Conservation (phyloP, 2,329 filamentous ascomycete species). For the Xylariaceae sp. region DNA sequence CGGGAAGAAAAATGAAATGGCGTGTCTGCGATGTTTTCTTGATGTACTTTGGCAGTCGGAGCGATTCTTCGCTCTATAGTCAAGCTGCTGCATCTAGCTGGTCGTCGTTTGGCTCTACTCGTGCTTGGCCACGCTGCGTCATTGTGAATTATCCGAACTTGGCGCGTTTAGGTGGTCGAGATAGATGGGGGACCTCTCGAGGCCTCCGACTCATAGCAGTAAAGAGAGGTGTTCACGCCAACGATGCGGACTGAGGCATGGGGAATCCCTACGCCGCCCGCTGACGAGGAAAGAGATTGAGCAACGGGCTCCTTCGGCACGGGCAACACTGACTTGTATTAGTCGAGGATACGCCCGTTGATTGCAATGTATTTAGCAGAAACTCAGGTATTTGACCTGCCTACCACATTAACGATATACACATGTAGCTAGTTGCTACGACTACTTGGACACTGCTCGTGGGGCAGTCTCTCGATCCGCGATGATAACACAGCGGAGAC, state of each 20-base stretch:
- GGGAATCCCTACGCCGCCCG: neutral
- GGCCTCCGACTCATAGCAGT: neutral
- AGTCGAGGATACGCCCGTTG: too few species aligned
- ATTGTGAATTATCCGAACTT: neutral
- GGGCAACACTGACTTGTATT: neutral
- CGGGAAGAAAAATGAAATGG: conserved; percentile 5
- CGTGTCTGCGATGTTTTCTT: neutral
- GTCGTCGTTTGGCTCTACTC: neutral
- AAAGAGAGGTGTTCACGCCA: neutral
- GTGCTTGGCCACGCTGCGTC: neutral
- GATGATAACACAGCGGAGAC: neutral
- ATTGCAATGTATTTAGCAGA: too few species aligned
- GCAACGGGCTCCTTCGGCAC: neutral
- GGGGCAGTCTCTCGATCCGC: neutral
- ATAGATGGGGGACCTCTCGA: neutral
- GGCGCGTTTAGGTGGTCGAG: neutral
- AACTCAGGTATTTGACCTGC: too few species aligned
- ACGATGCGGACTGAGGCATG: neutral
- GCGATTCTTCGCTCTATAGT: neutral
- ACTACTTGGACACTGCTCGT: too few species aligned
- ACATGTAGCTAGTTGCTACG: too few species aligned
- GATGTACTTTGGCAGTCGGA: neutral
- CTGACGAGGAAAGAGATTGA: neutral
- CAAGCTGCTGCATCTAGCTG: neutral
- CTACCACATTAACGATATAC: too few species aligned